Conservation (phyloP, 2,329 filamentous ascomycete genomes). For the Acephala macrosclerotiorum region DNA sequence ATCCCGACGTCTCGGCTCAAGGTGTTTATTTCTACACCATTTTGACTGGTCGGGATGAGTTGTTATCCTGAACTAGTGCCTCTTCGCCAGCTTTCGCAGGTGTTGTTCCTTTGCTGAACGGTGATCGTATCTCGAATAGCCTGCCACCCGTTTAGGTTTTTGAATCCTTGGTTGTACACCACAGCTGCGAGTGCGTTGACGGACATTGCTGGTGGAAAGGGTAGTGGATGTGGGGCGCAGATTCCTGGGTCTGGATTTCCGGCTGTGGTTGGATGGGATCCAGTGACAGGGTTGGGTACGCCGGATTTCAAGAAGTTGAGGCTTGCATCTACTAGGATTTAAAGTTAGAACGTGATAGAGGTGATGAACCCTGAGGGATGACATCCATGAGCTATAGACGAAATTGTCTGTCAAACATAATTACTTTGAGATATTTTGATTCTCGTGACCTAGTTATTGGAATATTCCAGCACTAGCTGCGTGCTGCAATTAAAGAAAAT, state of each 20-base stretch:
- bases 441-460: too few relatives aligned
- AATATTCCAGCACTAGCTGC: too few relatives aligned
- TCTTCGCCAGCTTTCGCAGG: conserved; percentile 64
- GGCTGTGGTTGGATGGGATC: conserved; percentile 49
- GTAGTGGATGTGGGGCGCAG: conserved; percentile 15
- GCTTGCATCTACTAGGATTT: too few relatives aligned
- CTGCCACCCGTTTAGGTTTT: conserved; percentile 57
- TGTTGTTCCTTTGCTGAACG: conserved; percentile 67
- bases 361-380: too few relatives aligned
- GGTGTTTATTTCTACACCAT: conserved; percentile 58
- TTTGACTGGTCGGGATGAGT: conserved; percentile 21
- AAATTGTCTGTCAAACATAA: too few relatives aligned
- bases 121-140: conserved; percentile 46
- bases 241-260: conserved; percentile 15
- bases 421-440: too few relatives aligned
- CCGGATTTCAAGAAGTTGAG: conserved; percentile 11
- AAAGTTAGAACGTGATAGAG: too few relatives aligned
- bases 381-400: too few relatives aligned
- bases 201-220: conserved; percentile 43
- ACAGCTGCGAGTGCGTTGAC: conserved; percentile 54
- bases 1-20: conserved; percentile 57
- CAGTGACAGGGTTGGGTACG: conserved; percentile 53
- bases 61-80: conserved; percentile 48
- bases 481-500: too few relatives aligned
- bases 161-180: conserved; percentile 67